Conservation (phyloP, 768 basidiomycete species). For the Lentinula lateritia region DNA sequence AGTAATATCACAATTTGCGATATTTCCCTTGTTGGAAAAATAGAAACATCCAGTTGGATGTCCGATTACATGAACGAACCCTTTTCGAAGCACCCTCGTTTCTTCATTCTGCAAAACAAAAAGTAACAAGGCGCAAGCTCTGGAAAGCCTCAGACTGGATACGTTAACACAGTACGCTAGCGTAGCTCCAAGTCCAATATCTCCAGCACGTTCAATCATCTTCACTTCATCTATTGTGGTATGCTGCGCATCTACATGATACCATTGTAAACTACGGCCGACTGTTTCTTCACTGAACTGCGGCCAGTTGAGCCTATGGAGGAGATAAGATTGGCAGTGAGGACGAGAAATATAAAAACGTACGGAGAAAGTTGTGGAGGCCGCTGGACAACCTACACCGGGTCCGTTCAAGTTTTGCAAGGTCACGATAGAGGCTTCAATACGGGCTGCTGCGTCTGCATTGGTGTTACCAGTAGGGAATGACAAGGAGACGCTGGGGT, state of each 20-base stretch:
- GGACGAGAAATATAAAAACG: not conserved
- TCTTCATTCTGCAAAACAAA: too few relatives aligned
- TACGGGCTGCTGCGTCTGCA: constrained; percentile 46
- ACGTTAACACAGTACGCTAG: not conserved
- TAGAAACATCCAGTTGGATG: too few relatives aligned
- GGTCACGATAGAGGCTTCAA: constrained; percentile 56
- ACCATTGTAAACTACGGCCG: too few relatives aligned
- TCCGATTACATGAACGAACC: too few relatives aligned
- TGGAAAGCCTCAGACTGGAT: too few relatives aligned
- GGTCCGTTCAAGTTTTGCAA: constrained; percentile 71
- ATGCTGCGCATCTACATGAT: too few relatives aligned
- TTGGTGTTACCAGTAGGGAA: constrained; percentile 61
- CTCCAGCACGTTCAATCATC: not conserved
- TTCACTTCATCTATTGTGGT: too few relatives aligned
- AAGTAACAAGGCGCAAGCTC: too few relatives aligned
- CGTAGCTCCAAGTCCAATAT: not conserved
- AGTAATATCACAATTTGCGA: too few relatives aligned
- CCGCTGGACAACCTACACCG: constrained; percentile 63
- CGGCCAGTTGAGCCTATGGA: constrained; percentile 4
- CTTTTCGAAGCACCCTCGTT: too few relatives aligned
- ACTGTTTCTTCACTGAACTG: not conserved
- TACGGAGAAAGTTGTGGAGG: constrained; percentile 53
- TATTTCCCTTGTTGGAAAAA: too few relatives aligned
- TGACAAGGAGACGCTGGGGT: constrained; percentile 49
- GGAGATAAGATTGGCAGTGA: not conserved